Base-by-base conservation (phyloP, 2,329 filamentous ascomycete species). In the Claviceps spartinae region DNA sequence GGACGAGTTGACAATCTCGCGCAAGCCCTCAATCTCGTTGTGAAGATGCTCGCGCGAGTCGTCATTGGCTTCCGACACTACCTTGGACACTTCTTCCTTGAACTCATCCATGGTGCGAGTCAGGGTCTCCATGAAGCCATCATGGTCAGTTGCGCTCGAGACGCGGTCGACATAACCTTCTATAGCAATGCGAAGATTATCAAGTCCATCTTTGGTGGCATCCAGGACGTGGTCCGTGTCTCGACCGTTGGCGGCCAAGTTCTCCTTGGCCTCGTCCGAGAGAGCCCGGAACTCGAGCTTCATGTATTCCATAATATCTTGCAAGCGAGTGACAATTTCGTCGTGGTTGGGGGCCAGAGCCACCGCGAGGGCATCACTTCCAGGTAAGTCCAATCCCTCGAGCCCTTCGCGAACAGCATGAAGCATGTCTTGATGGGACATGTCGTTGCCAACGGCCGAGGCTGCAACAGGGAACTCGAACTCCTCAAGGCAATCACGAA, bases 201-300 rank as follows among this genome's bases (percentile, higher is more conserved):
- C 88, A 14, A 95, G 76, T 0, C 89, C 89, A 62, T 95, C 88
- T 59, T 88, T 91, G 44, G 94, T 83, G 1, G 88, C 86, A 64
- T 93, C 87, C 4, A 96, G 73, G 13, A 95, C 82, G 64, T 95
- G 88, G 65, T 95, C 89, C 0, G 88, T 91, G 63, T 93, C 88
- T 53, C 82, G 78, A 42, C 85, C 87, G 59, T 82, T 87, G 55
- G 85, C 83, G 3, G 86, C 81, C 20, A 88, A 83, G 58, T 88
- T 91, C 60, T 91, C 80, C 64, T 90, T 89, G 11, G 79, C 76
- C 59, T 82, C 80, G 30, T 82, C 75, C 0, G 79, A 81, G 2
- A 81, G 71, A 2, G 74, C 70, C 56, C 72, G 74, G 63, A 85
- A 81, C 61, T 84, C 81, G 1, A 72, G 68, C 40, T 72, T 75